Base-by-base conservation (phyloP, 169 alveolate species). In the Plasmodium gallinaceum region DNA sequence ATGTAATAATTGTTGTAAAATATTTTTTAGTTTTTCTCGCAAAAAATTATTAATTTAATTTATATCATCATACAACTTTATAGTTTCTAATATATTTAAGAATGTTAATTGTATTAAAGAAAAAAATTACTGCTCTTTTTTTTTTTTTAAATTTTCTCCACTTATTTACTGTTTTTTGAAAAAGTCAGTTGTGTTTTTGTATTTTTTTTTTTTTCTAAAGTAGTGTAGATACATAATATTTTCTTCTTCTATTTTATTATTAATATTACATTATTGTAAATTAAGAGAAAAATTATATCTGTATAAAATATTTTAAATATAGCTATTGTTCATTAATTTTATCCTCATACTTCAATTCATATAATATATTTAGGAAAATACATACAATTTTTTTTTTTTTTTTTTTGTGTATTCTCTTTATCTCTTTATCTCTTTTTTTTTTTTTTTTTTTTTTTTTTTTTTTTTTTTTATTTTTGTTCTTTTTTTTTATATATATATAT, bases 341-440 rank as follows among this genome's bases (percentile, higher is more conserved):
- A 7, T 2, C 5, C 66, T 18, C 12, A 16, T 14, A 9, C 2
- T 57, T 14, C 6, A 57, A 14, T 16, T 9, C 2, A 18, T 7
- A 14, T 14, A 57, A 57, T 22, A 14, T 16, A 22, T 6, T 7
- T 57, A 57, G 9, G 5, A 14, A 14, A 57, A 57, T 22, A 9
- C 66, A 57, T 1, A 16, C 39, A 14, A 5, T 0, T 57, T 16
- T 7, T 57, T 7, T 57, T 57, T 57, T 14, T 57, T 57, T 57
- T 57, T 14, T 57, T 9, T 57, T 18, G 0, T 1, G 32, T 2
- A 1, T 57, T 18, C 9, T 16, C 39, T 32, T 32, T 4, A 32
- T 2, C 4, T 32, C 39, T 69, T 80, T 83, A 66, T 80, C 66
- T 80, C 66, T 12, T 43, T 43, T 42, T 16, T 68, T 68, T 54